Evolutionary conservation across 306 rosid genomes (phyloP), one percentile per base, ranked within the genome.

Genomic region (Echinosophora koreensis): DNA sequence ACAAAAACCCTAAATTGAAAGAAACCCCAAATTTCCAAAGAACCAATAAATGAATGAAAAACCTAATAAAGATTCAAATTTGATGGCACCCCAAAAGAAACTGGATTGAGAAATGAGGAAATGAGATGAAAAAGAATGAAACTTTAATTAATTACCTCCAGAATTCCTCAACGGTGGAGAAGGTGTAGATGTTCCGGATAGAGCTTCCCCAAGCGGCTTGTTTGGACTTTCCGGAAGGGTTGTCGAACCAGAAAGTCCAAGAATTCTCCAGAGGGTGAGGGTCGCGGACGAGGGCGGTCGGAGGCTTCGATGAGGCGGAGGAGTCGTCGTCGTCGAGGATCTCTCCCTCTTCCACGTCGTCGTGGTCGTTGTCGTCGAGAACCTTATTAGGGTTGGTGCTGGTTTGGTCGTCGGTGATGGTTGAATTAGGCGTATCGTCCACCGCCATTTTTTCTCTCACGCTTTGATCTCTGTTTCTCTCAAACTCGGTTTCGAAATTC

Each of bases 161-260:
- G 69, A 95, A 95, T 47, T 89, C 94, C 82, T 95, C 99, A 13
- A 84, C 90, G 22, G 99, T 86, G 13, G 92, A 22, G 74, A 92
- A 89, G 22, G 99, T 92, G 60, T 89, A 91, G 88, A 96, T 83
- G 73, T 89, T 81, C 14, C 96, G 92, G 4, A 91, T 77, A 2
- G 90, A 82, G 69, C 80, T 88, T 22, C 99, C 99, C 99, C 99
- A 96, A 39, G 76, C 64, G 12, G 67, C 80, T 64, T 87, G 91
- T 86, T 87, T 92, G 77, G 87, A 4, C 80, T 85, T 96, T 6
- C 88, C 87, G 0, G 79, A 4, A n/a, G 90, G 90, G 47, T 65
- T 92, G 75, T 92, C 97, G 76, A 96, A 96, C 99, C 98, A 92
- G 87, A 96, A 96, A 42, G 99, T 96, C 98, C 98, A 96, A 0